phyloP scores from a whole-genome alignment of 2,329 filamentous ascomycete genomes.

The Coniochaeta sp. region DNA sequence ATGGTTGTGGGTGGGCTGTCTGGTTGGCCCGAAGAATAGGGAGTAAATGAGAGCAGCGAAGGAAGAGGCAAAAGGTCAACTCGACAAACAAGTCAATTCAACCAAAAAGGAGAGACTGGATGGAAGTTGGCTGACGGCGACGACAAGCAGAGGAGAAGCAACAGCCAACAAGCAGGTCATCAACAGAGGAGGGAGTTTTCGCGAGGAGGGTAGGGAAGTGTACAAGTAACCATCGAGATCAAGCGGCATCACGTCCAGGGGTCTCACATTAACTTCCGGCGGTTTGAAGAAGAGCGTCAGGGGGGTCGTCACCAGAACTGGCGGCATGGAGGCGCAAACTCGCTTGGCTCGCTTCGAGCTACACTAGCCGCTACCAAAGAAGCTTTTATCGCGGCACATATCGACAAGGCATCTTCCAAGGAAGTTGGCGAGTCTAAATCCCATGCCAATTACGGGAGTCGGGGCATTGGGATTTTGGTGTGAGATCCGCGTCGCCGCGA shows the following conservation, averaged over 20 bases:
- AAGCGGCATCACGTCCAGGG: neutral
- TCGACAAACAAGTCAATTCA: slow-evolving; percentile 1
- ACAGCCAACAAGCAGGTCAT: neutral
- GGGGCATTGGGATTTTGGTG: neutral
- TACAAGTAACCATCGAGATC: neutral
- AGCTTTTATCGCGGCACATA: neutral
- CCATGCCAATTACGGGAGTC: slow-evolving; percentile 3
- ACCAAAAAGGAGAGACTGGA: neutral
- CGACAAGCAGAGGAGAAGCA: neutral
- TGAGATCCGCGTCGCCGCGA: too few species aligned
- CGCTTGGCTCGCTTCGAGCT: too few species aligned
- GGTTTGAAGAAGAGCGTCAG: neutral
- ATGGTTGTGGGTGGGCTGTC: neutral
- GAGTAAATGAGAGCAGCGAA: neutral
- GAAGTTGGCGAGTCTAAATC: too few species aligned
- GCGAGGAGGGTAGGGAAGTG: slow-evolving; percentile 1
- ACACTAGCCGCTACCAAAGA: neutral
- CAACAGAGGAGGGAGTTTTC: neutral
- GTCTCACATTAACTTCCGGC: neutral
- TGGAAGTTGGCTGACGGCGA: neutral
- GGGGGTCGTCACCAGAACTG: neutral
- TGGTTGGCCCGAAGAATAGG: slow-evolving; percentile 6
- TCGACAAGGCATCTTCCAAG: slow-evolving; percentile 1
- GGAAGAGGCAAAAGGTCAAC: neutral
- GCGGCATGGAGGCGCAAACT: neutral